phyloP scores from a whole-genome alignment of 2,329 filamentous ascomycete species.

The Didymella segeticola region DNA sequence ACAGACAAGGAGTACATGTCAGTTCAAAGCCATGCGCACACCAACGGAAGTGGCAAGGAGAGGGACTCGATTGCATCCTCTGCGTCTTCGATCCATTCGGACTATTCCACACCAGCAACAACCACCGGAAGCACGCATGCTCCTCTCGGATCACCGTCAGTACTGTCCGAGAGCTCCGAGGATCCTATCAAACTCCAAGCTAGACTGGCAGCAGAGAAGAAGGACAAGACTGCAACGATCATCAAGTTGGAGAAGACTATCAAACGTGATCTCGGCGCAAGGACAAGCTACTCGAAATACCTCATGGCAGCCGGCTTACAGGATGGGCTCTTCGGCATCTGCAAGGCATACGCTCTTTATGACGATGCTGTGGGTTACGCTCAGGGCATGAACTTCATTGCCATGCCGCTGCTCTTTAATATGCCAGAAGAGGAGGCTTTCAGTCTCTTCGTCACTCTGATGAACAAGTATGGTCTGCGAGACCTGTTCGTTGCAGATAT shows the following conservation, averaged over 20 bases:
- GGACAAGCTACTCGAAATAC: slow-evolving; percentile 97
- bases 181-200: slow-evolving; percentile 70
- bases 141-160: slow-evolving; percentile 56
- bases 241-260: slow-evolving; percentile 91
- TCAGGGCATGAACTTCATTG: slow-evolving; percentile 98
- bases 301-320: slow-evolving; percentile 89
- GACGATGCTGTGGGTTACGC: slow-evolving; percentile 96
- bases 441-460: slow-evolving; percentile 86
- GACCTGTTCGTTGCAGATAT: slow-evolving; percentile 96
- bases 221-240: slow-evolving; percentile 75
- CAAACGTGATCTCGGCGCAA: slow-evolving; percentile 84
- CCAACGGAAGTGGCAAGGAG: slow-evolving; percentile 63
- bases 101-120: slow-evolving; percentile 68
- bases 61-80: slow-evolving; percentile 76
- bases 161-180: slow-evolving; percentile 65
- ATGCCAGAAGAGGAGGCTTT: slow-evolving; percentile 99
- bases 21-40: slow-evolving; percentile 30
- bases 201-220: slow-evolving; percentile 69
- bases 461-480: slow-evolving; percentile 94
- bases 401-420: slow-evolving; percentile 96
- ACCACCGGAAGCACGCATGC: slow-evolving; percentile 54
- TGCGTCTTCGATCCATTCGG: slow-evolving; percentile 83
- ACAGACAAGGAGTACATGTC: slow-evolving; percentile 72
- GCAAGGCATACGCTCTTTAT: slow-evolving; percentile 95
- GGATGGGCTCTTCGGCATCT: slow-evolving; percentile 92